Conservation (phyloP, 2,329 filamentous ascomycete genomes). For the Cytospora chrysosperma region DNA sequence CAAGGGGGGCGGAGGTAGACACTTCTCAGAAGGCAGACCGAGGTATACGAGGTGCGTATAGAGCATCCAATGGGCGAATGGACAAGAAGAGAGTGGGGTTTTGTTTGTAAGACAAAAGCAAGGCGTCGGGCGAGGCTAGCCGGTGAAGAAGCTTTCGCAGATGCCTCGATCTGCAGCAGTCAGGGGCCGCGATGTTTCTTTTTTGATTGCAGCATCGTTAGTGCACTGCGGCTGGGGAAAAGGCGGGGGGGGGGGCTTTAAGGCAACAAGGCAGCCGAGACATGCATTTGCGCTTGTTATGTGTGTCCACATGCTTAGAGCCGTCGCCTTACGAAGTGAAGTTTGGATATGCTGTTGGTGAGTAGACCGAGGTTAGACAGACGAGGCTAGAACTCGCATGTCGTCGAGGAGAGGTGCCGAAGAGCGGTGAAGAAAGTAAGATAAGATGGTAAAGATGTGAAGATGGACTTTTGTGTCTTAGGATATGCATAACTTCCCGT, state of each 20-base stretch:
- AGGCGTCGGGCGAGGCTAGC: neutral
- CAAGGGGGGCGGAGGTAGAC: no score
- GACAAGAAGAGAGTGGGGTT: neutral
- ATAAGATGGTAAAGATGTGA: neutral
- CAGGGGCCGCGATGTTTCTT: no score
- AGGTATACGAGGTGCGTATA: no score
- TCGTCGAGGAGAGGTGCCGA: slow-evolving; percentile 12
- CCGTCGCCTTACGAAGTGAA: slow-evolving; percentile 12
- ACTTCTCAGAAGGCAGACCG: no score
- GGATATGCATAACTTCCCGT: neutral
- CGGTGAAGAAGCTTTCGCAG: neutral
- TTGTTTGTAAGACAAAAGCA: neutral
- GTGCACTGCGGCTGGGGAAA: neutral
- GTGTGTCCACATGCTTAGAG: neutral
- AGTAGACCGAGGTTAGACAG: neutral
- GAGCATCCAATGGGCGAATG: no score
- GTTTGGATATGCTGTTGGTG: no score
- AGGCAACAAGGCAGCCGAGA: slow-evolving; percentile 17
- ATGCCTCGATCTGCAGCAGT: neutral
- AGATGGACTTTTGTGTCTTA: neutral
- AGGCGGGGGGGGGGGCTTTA: no score
- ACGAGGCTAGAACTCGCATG: slow-evolving; percentile 4
- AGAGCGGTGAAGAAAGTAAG: slow-evolving; percentile 13
- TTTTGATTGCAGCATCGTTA: neutral
- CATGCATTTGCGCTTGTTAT: slow-evolving; percentile 16